These are phyloP conservation scores for Castanopsis chinensis DNA, from an alignment of 306 rosid species.

Conservation along the genomic window DNA sequence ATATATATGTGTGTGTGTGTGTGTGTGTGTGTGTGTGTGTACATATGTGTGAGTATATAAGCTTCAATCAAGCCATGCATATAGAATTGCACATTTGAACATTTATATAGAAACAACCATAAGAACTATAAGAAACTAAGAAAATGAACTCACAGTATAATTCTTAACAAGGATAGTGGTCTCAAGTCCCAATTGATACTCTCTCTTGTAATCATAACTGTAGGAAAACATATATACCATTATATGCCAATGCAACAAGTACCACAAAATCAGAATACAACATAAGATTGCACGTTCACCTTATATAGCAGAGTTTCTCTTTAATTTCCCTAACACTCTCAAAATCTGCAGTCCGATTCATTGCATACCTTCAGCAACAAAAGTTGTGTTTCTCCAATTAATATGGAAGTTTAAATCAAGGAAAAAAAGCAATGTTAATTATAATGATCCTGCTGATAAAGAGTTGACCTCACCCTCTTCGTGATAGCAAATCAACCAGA, in stretches of 20 bases:
- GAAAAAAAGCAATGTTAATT: slow-evolving; percentile 6
- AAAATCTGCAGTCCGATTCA: slow-evolving; percentile 91
- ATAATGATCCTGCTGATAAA: slow-evolving; percentile 19
- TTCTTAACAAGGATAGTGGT: slow-evolving; percentile 95
- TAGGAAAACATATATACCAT: slow-evolving; percentile 29
- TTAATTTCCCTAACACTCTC: slow-evolving; percentile 98
- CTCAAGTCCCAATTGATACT: slow-evolving; percentile 97
- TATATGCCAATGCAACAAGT: slow-evolving; percentile 6
- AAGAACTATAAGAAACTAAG: slow-evolving; percentile 21
- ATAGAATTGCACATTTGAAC: slow-evolving; percentile 13
- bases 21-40: background rate
- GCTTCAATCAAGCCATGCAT: slow-evolving; percentile 20
- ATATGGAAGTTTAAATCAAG: slow-evolving; percentile 12
- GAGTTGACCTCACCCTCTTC: slow-evolving; percentile 79
- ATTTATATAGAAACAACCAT: slow-evolving; percentile 10
- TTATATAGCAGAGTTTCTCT: slow-evolving; percentile 94
- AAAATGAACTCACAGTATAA: slow-evolving; percentile 69
- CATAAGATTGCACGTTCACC: slow-evolving; percentile 44
- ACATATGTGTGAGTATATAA: background rate
- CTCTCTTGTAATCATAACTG: slow-evolving; percentile 99
- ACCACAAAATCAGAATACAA: slow-evolving; percentile 11
- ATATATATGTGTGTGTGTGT: background rate
- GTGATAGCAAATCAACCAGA: slow-evolving; percentile 95
- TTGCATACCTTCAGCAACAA: slow-evolving; percentile 69
- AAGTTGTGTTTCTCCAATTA: slow-evolving; percentile 25